phyloP scores from a whole-genome alignment of 1,139 yeast species.

The Geotrichum cucujoidarum region DNA sequence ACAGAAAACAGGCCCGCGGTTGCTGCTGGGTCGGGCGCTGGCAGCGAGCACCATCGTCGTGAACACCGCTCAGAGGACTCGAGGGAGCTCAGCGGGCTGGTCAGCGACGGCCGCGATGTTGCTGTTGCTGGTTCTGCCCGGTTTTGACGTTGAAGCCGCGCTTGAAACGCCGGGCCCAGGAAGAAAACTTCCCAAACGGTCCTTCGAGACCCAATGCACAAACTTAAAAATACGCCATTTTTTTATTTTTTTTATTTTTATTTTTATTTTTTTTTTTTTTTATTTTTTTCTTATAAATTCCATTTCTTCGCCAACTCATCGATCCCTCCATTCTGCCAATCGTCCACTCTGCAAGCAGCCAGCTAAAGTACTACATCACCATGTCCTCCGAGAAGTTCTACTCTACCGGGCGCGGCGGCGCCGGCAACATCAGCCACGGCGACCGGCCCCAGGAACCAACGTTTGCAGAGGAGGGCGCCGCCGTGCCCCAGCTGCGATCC shows the following conservation, averaged over 20 bases:
- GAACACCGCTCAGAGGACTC: too few species aligned
- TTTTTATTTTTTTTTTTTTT: background rate
- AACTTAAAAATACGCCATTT: too few species aligned
- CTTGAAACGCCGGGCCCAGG: too few species aligned
- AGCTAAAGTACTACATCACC: background rate
- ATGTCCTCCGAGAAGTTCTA: conserved; percentile 29
- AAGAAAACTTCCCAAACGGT: too few species aligned
- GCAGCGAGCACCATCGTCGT: too few species aligned
- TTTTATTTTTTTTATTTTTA: conserved; percentile 1
- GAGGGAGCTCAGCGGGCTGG: too few species aligned
- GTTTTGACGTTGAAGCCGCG: too few species aligned
- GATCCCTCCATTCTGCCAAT: background rate
- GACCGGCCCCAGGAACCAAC: conserved; percentile 48
- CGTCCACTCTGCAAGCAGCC: background rate
- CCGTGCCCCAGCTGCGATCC: conserved; percentile 54
- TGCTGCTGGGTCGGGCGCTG: too few species aligned
- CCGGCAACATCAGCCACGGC: conserved; percentile 59
- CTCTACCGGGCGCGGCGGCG: conserved; percentile 80
- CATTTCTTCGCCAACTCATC: background rate
- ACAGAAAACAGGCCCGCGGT: too few species aligned
- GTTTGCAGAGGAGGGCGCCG: conserved; percentile 38
- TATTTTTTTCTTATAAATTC: background rate
- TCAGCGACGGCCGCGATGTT: too few species aligned
- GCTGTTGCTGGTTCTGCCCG: too few species aligned
- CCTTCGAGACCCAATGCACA: too few species aligned